phyloP scores from a whole-genome alignment of 768 basidiomycete genomes.

The Lactifluus rugatus region DNA sequence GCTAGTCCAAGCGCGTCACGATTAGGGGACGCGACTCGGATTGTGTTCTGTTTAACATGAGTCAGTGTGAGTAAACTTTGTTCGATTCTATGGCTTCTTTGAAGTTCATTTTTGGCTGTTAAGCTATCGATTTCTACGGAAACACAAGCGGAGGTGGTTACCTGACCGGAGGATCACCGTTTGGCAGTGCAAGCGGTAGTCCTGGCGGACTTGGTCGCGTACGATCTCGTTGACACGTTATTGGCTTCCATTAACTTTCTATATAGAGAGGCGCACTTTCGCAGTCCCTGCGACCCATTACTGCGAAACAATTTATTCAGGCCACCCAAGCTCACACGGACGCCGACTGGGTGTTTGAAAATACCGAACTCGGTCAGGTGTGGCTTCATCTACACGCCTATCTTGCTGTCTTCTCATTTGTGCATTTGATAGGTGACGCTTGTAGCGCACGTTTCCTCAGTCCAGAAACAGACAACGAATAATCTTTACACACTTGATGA shows the following conservation, averaged over 20 bases:
- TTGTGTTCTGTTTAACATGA: constrained; percentile 3
- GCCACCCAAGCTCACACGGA: constrained; percentile 82
- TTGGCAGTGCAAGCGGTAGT: constrained; percentile 44
- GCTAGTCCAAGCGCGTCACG: constrained; percentile 12
- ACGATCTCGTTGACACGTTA: constrained; percentile 24
- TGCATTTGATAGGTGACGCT: constrained; percentile 46
- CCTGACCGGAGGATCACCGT: constrained; percentile 51
- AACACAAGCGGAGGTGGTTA: constrained; percentile 45
- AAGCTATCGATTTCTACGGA: constrained; percentile 30
- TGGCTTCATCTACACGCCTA: constrained; percentile 10
- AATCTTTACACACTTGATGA: constrained; percentile 75
- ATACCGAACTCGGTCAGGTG: constrained; percentile 73
- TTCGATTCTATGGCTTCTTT: constrained; percentile 29
- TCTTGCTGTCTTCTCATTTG: neutral
- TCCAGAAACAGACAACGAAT: constrained; percentile 70
- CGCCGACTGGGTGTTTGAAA: constrained; percentile 81
- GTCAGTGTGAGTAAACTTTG: constrained; percentile 12
- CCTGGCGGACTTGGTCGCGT: constrained; percentile 42
- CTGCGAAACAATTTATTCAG: constrained; percentile 61
- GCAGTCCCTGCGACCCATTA: constrained; percentile 61
- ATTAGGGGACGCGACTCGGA: neutral
- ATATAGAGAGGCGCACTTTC: constrained; percentile 30
- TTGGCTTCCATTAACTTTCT: neutral
- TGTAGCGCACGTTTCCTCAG: constrained; percentile 62
- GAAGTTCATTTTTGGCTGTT: constrained; percentile 29